Evolutionary conservation across 139 green algal species (phyloP), one percentile per base, ranked within the genome.

Genomic region (Picocystis salinarum): DNA sequence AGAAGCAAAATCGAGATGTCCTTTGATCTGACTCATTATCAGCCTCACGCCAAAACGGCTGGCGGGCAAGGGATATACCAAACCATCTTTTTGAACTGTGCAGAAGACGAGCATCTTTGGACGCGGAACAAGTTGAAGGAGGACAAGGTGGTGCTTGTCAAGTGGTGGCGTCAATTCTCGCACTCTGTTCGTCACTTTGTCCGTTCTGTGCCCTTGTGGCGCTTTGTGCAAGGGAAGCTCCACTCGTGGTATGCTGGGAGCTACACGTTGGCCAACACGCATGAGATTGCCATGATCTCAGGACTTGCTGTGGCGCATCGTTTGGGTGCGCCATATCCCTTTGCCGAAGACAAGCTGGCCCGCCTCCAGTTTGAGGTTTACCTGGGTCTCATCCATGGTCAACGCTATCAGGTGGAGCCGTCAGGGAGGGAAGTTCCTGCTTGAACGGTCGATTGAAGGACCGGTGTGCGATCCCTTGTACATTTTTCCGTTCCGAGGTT

Each of bases 171-270:
- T 4, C 72, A 81, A 51, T 81, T 81, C 54, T 66, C 66, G 2
- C 72, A 81, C 62, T 74, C 70, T 11, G 73, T 61, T 56, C 58
- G 27, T 2, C 72, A 79, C 59, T 79, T 81, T 46, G 68, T 69
- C 7, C 62, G 29, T 34, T 77, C 58, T 59, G 70, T 80, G 39
- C 71, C 71, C 6, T 77, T 60, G 34, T 65, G 62, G 25, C 54
- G 69, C 4, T 42, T 56, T 40, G 34, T 56, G 11, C 48, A 56
- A 30, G 23, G 19, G 4, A 34, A 37, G 20, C 19, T 24, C 19
- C 20, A 24, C 24, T 17, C 70, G 1, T 73, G 41, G 48, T 73
- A 62, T 42, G 57, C 53, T 4, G 72, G 72, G 0, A 53, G 46
- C 3, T 74, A 71, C 55, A 77, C 65, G 10, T 28, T 79, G 22